Evolutionary conservation across 768 basidiomycete genomes (phyloP).

Genomic region (Xerocomellus amylosporus): DNA sequence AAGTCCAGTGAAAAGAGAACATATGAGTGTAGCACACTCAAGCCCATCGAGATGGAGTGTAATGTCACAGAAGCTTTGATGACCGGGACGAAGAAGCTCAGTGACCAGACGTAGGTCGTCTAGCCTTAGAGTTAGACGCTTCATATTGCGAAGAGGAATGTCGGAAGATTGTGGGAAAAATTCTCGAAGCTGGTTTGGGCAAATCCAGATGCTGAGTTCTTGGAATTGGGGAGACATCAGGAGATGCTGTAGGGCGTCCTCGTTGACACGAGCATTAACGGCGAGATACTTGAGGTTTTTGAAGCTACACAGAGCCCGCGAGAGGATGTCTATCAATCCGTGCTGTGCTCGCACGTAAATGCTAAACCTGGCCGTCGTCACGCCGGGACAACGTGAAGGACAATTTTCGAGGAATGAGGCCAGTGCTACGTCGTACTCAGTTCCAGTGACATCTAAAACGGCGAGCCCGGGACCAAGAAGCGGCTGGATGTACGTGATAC

Average conservation of each 20-base stretch:
- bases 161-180: neutral
- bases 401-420: neutral
- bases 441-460: neutral
- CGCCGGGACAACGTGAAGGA: neutral
- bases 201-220: neutral
- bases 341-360: rapidly evolving
- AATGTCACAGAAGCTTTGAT: neutral
- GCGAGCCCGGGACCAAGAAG: neutral
- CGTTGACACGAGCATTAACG: neutral
- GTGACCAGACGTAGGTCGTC: neutral
- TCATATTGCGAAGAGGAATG: neutral
- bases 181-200: neutral
- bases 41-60: neutral
- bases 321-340: neutral
- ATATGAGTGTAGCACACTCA: neutral
- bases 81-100: neutral
- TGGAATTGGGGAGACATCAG: neutral
- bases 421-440: neutral
- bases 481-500: neutral
- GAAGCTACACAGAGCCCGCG: neutral
- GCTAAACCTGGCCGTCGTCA: neutral
- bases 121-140: neutral
- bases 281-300: neutral
- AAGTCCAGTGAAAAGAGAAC: neutral
- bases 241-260: neutral